Conservation (phyloP, 176 grass and related monocot species). For the Aechmea fasciata region DNA sequence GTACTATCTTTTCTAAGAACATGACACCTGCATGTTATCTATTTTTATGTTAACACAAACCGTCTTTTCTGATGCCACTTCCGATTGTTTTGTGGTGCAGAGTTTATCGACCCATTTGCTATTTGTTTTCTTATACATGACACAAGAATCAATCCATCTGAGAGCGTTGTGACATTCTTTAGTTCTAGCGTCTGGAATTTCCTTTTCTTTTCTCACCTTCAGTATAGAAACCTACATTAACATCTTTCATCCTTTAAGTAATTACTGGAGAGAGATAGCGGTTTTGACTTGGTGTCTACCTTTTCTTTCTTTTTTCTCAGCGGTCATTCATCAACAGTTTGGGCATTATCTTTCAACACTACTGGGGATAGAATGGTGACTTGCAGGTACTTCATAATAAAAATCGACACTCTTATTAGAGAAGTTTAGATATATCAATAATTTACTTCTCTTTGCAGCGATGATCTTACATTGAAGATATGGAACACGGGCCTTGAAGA, state of each 20-base stretch:
- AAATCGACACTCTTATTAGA: slow-evolving; percentile 13
- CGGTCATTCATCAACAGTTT: slow-evolving; percentile 89
- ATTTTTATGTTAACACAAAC: neutral
- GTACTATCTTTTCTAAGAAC: neutral
- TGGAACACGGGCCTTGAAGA: slow-evolving; percentile 50
- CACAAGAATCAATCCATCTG: no score
- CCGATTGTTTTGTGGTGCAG: neutral
- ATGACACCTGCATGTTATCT: neutral
- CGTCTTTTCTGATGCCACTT: neutral
- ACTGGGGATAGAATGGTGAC: slow-evolving; percentile 88
- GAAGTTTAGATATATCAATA: slow-evolving; percentile 19
- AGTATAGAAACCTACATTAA: no score
- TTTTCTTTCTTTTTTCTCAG: slow-evolving; percentile 34
- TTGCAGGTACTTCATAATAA: slow-evolving; percentile 45
- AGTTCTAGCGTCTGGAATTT: no score
- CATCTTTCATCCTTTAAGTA: no score
- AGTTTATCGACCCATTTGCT: neutral
- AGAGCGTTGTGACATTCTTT: no score
- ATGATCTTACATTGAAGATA: slow-evolving; percentile 85
- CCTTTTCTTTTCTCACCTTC: no score
- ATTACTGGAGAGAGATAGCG: no score
- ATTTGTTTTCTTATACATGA: no score
- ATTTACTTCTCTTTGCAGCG: slow-evolving; percentile 42
- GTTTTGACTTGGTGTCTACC: no score
- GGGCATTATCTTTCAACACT: slow-evolving; percentile 75